Evolutionary conservation across 192 early-diverging fungal species (phyloP), one percentile per base, ranked within the genome.

Genomic region (Kappamyces sp.): DNA sequence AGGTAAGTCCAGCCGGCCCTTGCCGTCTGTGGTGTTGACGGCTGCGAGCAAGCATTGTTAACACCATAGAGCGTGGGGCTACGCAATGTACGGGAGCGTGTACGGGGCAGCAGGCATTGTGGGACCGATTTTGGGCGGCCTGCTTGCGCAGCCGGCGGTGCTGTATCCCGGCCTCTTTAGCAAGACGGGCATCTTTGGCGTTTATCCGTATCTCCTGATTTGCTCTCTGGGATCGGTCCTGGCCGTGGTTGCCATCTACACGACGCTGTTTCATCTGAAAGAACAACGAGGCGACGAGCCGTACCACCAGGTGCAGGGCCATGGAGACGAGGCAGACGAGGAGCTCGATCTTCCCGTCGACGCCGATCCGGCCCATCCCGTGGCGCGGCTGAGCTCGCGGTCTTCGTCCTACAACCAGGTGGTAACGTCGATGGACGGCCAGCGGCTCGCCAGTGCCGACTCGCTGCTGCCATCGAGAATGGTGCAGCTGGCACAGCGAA

Each of bases 171-270:
- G 35, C 37, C 39, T 36, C 48, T 50, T 59, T 53, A 58, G 43
- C 15, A 53, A 39, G 54, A 5, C 35, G 3, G 23, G 40, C 36
- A 5, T 63, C 44, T 58, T 67, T 37, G 60, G 55, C 47, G 34
- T 15, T 2, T 43, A 49, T 12, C 65, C 65, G 47, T 72, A 60
- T 48, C 53, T 53, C 15, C 35, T 55, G 5, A 52, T 63, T 8
- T 65, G 59, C 15, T 57, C 85, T 34, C 65, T 88, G 3, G 82
- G 84, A 7, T 73, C 85, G 2, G 44, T 75, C 10, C 68, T 88
- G 12, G 35, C 46, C n/a, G 38, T 59, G 0, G 57, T 43, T 36
- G 33, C 57, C 8, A 6, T 47, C 1, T 40, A 5, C 23, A 23
- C 23, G 23, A 23, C 23, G 23, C 23, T 23, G 23, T 23, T 23